Base-by-base conservation (phyloP, 768 basidiomycete genomes). In the Xerocomus spinulosus region DNA sequence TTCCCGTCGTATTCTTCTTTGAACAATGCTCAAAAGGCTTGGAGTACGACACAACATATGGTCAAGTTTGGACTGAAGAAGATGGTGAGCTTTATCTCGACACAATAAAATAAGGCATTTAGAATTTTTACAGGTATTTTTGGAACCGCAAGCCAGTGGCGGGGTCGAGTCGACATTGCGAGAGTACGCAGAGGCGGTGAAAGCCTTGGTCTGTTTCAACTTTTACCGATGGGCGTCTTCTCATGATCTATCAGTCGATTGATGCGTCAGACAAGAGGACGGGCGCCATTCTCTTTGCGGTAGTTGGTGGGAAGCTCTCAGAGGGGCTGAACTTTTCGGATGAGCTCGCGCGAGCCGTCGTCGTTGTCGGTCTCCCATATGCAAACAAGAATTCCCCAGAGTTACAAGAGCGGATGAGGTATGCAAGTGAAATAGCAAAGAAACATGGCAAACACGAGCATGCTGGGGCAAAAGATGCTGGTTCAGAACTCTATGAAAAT, bases 251-350 rank as follows among this genome's bases (percentile, higher is more conserved):
- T 24, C n/a, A 66, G 67, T 55, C 65, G 15, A 17, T 35, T 12
- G 47, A 57, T 40, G 9, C 20, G 25, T 54, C 63, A 28, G 50
- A 56, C 61, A 64, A 67, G 68, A 52, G 60, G 59, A 67, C 67
- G 1, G 92, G 92, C 14, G 90, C 91, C 3, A 64, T 99, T 32
- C 71, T 99, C 5, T 85, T 98, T 46, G 95, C 96, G 2, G 96
- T 98, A 9, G 85, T 98, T 23, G 94, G 94, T 15, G 95, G 93
- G 23, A 98, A 97, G 63, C 77, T 99, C n/a, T 94, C 92, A 0
- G 96, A 99, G 68, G 95, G 94, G 8, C 64, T 84, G 32, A 84
- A 85, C 57, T 86, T 86, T 58, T 77, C 82, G 17, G 87, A 92
- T 62, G 77, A 83, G 40, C 79, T 91, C 14, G 92, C 93, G 3